Evolutionary conservation across 1,139 yeast genomes (phyloP), one percentile per base, ranked within the genome.

Genomic region (Spathaspora sp.): DNA sequence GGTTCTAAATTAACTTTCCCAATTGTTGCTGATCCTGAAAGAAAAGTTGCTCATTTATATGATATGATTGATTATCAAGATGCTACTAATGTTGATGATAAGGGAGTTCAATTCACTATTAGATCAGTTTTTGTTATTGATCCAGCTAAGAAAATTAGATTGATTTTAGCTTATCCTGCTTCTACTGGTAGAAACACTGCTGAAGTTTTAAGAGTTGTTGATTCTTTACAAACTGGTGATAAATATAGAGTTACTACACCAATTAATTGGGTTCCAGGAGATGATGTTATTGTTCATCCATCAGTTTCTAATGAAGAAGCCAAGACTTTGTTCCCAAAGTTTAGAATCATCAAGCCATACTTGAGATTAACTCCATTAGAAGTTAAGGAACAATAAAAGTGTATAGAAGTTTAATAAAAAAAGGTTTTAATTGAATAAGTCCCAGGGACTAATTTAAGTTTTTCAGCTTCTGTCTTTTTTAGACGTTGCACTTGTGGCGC

Each of bases 41-140:
- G 91, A 66, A 77, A 84, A 66, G 77, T 87, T 56, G 86, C 95
- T 41, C 68, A 74, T 55, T 67, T 74, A 50, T 87, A 81, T 65
- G 95, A 87, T 60, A 88, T 87, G 95, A 81, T 87, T 61, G 89
- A 87, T 68, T 88, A 87, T 68, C 87, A 82, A 59, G 95, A 90
- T 51, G 86, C 87, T 71, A 78, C 85, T 69, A 87, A 88, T 68
- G 78, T 89, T 60, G 86, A 70, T 74, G 81, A 79, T 70, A 80
- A 80, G 60, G 89, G 89, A 47, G 70, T 76, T 43, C 89, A 87
- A 50, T 78, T 83, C 68, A 88, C 95, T 48, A 85, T 87, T 62
- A 78, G 96, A 68, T 84, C 93, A 15, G 95, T 87, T 44, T 87
- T 85, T 70, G 76, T 88, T 60, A 86, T 88, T 65, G 95, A 88